Evolutionary conservation across 441 rosid species (phyloP).

Genomic region (Arabidopsis lyrata): DNA sequence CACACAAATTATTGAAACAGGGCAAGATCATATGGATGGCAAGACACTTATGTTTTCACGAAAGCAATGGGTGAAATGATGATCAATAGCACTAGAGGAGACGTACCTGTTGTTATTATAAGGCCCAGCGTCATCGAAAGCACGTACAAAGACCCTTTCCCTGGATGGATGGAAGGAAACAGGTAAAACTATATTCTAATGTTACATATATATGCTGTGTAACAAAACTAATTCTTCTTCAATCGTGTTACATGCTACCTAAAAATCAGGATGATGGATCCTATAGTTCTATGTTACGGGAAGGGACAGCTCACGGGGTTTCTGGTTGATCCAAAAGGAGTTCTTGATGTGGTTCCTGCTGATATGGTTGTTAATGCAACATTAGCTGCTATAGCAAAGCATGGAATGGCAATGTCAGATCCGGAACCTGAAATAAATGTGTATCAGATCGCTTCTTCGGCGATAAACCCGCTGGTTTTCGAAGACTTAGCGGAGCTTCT

Average conservation of each 20-base stretch:
- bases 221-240: slow-evolving; percentile 28
- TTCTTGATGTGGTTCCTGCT: slow-evolving; percentile 93
- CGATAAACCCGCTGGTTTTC: slow-evolving; percentile 78
- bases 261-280: slow-evolving; percentile 91
- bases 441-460: slow-evolving; percentile 93
- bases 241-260: neutral
- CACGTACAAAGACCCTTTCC: slow-evolving; percentile 88
- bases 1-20: slow-evolving; percentile 46
- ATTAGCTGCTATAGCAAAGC: slow-evolving; percentile 90
- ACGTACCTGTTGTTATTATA: slow-evolving; percentile 77
- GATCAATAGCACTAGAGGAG: slow-evolving; percentile 75
- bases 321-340: slow-evolving; percentile 81
- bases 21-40: slow-evolving; percentile 93
- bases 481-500: slow-evolving; percentile 71
- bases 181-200: slow-evolving; percentile 49
- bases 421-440: slow-evolving; percentile 69
- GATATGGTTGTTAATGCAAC: slow-evolving; percentile 96
- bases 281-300: slow-evolving; percentile 83
- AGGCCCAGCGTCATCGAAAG: slow-evolving; percentile 94
- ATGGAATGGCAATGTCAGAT: slow-evolving; percentile 50
- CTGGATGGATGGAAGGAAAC: slow-evolving; percentile 99
- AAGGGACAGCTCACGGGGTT: slow-evolving; percentile 94
- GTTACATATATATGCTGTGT: neutral
- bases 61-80: slow-evolving; percentile 99
- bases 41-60: slow-evolving; percentile 92